phyloP scores from a whole-genome alignment of 257 asterid genomes.

The Salvia miltiorrhiza region DNA sequence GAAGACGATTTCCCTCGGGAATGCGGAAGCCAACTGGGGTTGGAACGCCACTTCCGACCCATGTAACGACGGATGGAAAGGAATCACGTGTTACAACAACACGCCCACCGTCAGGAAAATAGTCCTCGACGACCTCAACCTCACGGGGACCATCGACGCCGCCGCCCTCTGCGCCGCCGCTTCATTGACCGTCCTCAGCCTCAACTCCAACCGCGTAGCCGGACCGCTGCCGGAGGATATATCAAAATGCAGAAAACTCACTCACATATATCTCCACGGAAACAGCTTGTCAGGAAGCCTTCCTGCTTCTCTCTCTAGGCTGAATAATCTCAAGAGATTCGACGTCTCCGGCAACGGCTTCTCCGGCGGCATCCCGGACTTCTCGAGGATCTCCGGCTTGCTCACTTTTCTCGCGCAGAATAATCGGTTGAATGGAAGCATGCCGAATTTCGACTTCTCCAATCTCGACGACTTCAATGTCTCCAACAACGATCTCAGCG shows the following conservation, averaged over 20 bases:
- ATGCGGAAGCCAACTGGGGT: constrained; percentile 37
- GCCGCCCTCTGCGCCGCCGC: constrained; percentile 37
- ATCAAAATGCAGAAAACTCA: constrained; percentile 45
- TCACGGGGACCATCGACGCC: constrained; percentile 54
- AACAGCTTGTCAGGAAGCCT: constrained; percentile 49
- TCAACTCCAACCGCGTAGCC: constrained; percentile 38
- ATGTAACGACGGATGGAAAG: constrained; percentile 51
- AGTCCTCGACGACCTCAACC: constrained; percentile 40
- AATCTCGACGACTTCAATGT: constrained; percentile 58
- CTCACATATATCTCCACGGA: constrained; percentile 47
- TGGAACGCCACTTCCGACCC: constrained; percentile 75
- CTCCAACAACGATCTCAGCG: constrained; percentile 57
- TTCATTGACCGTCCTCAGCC: constrained; percentile 51
- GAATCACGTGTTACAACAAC: constrained; percentile 40
- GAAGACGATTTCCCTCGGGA: constrained; percentile 38
- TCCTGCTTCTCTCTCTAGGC: constrained; percentile 43
- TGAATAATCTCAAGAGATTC: constrained; percentile 49
- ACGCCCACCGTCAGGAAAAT: constrained; percentile 40
- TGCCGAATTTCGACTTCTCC: constrained; percentile 54
- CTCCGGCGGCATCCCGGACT: constrained; percentile 55
- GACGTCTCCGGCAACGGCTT: constrained; percentile 48
- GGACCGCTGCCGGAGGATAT: constrained; percentile 53
- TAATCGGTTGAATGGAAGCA: constrained; percentile 45
- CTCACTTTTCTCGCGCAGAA: constrained; percentile 52
- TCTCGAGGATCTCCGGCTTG: constrained; percentile 59